Percentiles rank a stretch among this genome's conserved stretches.
Evolutionary conservation across 306 rosid species (phyloP).

Genomic region (Canavalia ensiformis): DNA sequence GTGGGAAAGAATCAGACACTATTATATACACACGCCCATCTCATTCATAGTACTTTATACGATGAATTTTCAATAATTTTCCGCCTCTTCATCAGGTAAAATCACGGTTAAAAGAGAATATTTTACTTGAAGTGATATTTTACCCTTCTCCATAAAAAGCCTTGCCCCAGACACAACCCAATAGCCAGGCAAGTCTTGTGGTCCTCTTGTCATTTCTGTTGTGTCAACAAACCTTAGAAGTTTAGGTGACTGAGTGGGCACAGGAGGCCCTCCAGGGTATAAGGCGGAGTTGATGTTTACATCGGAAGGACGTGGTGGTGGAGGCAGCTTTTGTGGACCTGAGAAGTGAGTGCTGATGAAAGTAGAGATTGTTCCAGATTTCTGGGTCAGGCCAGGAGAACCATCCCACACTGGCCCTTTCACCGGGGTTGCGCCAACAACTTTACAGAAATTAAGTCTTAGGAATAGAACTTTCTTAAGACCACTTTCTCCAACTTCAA

Average conservation of each 20-base stretch:
- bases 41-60: conserved; percentile 22
- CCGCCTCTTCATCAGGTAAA: conserved; percentile 70
- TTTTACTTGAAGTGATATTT: conserved; percentile 82
- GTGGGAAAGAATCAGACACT: conserved; percentile 47
- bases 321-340: conserved; percentile 70
- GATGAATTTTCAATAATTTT: conserved; percentile 48
- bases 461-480: conserved; percentile 75
- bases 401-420: conserved; percentile 70
- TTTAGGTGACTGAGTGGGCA: conserved; percentile 73
- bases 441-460: conserved; percentile 71
- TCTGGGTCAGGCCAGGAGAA: conserved; percentile 77
- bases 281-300: conserved; percentile 83
- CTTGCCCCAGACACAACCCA: conserved; percentile 95
- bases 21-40: conserved; percentile 59
- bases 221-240: conserved; percentile 88
- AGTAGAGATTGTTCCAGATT: conserved; percentile 86
- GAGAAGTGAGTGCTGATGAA: conserved; percentile 81
- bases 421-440: conserved; percentile 51
- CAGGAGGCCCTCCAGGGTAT: conserved; percentile 90
- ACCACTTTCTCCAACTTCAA: conserved; percentile 74
- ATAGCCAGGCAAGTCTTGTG: conserved; percentile 88
- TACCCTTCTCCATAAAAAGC: conserved; percentile 76
- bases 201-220: conserved; percentile 93
- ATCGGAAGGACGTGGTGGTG: conserved; percentile 70
- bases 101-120: conserved; percentile 76